Base-by-base conservation (phyloP, 2,329 filamentous ascomycete genomes). In the Colletotrichum sp. region DNA sequence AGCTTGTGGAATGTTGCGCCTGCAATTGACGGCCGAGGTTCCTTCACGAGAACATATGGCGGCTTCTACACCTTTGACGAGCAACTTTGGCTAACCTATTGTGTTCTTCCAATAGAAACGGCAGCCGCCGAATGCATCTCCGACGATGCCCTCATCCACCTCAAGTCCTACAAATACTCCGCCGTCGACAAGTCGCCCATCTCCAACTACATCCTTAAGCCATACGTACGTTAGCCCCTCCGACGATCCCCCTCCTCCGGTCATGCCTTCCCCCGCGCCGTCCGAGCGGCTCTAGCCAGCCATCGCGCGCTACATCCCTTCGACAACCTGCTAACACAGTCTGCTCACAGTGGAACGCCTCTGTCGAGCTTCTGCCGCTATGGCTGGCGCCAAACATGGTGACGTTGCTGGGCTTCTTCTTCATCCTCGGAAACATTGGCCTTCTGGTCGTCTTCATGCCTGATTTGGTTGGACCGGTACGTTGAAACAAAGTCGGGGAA, bases 331-430 rank as follows among this genome's bases (percentile, higher is more conserved):
- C 78, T 79, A 77, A 78, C 70, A 44, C 32, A 60, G 71, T 26
- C 66, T 76, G 74, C 64, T 49, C 80, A 82, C 85, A 99, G 96
- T 99, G 97, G 97, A 99, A 98, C 91, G 95, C 93, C 79, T 96
- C 96, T 81, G 97, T 99, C 81, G 93, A 98, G 84, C 87, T 98
- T 57, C 87, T 99, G 81, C 97, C 97, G 78, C 87, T 98, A 92
- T 99, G 96, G 96, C 91, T 99, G 71, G 97, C 97, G 32, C 97
- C 97, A 39, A 99, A 99, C 83, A 97, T 98, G 93, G 96, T 99
- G 76, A 99, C 97, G 79, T 89, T 99, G 28, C 86, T 99, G 64
- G 97, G 97, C 75, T 99, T 99, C 90, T 93, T 94, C 87, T 99
- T 96, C 89, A 98, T 99, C 80, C 87, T 99, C 69, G 92, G 87